Percentiles rank a stretch among this genome's conserved stretches.
These are phyloP conservation scores for Allium cepa DNA, from an alignment of 106 monocot species.

Conservation along the genomic window DNA sequence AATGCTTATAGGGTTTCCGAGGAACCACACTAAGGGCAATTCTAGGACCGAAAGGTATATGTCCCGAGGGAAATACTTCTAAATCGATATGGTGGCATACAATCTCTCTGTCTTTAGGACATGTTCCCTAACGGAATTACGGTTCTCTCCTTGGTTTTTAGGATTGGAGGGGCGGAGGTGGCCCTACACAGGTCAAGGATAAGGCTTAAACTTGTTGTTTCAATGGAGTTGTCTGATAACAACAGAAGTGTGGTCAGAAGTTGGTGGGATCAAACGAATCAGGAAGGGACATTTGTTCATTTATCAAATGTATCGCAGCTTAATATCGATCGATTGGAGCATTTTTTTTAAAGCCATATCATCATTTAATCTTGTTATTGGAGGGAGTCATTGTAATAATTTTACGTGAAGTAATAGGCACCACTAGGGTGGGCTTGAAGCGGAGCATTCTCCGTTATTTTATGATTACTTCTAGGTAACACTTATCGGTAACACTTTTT, in stretches of 20 bases:
- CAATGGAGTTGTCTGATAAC: conserved; percentile 40
- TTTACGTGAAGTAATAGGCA: conserved; percentile 52
- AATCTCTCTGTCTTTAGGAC: conserved; percentile 38
- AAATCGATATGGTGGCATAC: conserved; percentile 37
- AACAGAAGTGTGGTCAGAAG: conserved; percentile 40
- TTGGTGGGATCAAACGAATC: conserved; percentile 61
- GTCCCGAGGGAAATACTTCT: no score
- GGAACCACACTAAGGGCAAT: no score
- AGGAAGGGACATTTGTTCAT: conserved; percentile 28
- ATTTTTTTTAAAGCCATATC: no score
- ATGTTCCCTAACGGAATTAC: conserved; percentile 47
- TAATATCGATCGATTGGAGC: conserved; percentile 5
- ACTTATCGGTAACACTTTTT: no score
- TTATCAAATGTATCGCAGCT: conserved; percentile 34
- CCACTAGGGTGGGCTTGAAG: conserved; percentile 32
- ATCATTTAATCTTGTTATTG: conserved; percentile 41
- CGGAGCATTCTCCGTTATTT: conserved; percentile 40
- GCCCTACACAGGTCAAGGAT: conserved; percentile 47
- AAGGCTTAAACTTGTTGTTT: conserved; percentile 34
- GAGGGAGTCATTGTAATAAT: conserved; percentile 64
- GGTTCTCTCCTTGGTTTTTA: conserved; percentile 11
- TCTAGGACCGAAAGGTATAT: no score
- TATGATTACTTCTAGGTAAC: no score
- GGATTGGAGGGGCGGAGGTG: conserved; percentile 64
- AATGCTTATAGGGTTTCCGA: no score